These are phyloP conservation scores for Aureobasidium sp. DNA, from an alignment of 2,329 filamentous ascomycete species.

Conservation along the genomic window DNA sequence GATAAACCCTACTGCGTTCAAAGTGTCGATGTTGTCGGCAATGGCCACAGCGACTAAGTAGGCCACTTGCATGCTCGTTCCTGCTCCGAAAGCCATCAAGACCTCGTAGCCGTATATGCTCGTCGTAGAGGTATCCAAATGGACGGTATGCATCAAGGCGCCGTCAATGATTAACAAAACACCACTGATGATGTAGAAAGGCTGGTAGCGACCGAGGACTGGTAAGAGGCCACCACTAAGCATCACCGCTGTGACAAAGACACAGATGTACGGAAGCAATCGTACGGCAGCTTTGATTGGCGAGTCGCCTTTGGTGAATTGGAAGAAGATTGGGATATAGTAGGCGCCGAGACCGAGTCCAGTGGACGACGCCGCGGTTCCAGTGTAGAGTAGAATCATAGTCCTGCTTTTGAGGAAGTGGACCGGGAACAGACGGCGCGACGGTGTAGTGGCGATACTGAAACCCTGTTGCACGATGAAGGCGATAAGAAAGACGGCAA, in stretches of 20 bases:
- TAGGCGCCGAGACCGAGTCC: constrained; percentile 29
- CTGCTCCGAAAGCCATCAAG: constrained; percentile 19
- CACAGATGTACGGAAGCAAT: constrained; percentile 34
- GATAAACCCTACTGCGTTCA: background rate
- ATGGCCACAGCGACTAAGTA: constrained; percentile 17
- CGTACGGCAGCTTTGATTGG: constrained; percentile 35
- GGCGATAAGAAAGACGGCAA: constrained; percentile 35
- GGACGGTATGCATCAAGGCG: constrained; percentile 27
- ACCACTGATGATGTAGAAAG: constrained; percentile 33
- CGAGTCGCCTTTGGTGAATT: constrained; percentile 40
- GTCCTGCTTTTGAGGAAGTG: constrained; percentile 29
- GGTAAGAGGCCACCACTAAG: constrained; percentile 27
- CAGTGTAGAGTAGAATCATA: background rate
- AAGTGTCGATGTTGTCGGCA: background rate
- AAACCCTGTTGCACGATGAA: constrained; percentile 44
- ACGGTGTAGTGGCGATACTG: constrained; percentile 40
- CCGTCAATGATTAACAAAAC: constrained; percentile 30
- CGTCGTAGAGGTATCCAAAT: constrained; percentile 14
- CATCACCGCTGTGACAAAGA: background rate
- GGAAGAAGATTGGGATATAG: constrained; percentile 42
- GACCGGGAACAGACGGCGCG: constrained; percentile 41
- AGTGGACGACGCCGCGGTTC: background rate
- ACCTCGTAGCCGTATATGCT: constrained; percentile 23
- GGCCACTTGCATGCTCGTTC: constrained; percentile 18
- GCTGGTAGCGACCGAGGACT: constrained; percentile 32